phyloP scores from a whole-genome alignment of 257 asterid genomes.

The Capsicum baccatum region DNA sequence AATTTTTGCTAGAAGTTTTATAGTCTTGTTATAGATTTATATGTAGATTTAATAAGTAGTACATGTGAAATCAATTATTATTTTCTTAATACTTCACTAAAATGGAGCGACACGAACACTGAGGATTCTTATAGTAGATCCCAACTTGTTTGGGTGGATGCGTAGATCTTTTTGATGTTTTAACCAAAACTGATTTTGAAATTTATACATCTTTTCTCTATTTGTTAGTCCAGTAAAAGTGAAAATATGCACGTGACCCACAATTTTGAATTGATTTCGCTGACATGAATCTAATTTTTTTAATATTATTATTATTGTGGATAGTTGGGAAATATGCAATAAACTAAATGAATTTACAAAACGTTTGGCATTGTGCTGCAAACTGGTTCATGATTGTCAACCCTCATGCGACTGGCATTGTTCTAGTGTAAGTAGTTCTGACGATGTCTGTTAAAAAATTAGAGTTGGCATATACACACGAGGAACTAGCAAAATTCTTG shows the following conservation, averaged over 20 bases:
- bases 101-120: background rate
- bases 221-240: background rate
- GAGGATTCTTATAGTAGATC: background rate
- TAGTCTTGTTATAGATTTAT: too few species aligned
- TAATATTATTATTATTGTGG: background rate
- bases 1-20: background rate
- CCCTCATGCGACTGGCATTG: background rate
- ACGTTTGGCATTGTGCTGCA: background rate
- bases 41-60: too few species aligned
- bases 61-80: background rate
- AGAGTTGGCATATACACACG: background rate
- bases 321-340: background rate
- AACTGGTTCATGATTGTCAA: background rate
- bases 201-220: background rate
- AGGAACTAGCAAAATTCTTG: background rate
- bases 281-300: background rate
- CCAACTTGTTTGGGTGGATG: background rate
- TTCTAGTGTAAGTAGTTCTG: background rate
- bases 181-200: background rate
- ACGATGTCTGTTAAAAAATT: background rate
- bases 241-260: background rate
- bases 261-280: background rate
- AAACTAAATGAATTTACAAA: background rate
- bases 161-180: background rate
- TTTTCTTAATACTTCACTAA: background rate